These are phyloP conservation scores for Colletotrichum theobromicola DNA, from an alignment of 2,329 filamentous ascomycete genomes.

Conservation along the genomic window DNA sequence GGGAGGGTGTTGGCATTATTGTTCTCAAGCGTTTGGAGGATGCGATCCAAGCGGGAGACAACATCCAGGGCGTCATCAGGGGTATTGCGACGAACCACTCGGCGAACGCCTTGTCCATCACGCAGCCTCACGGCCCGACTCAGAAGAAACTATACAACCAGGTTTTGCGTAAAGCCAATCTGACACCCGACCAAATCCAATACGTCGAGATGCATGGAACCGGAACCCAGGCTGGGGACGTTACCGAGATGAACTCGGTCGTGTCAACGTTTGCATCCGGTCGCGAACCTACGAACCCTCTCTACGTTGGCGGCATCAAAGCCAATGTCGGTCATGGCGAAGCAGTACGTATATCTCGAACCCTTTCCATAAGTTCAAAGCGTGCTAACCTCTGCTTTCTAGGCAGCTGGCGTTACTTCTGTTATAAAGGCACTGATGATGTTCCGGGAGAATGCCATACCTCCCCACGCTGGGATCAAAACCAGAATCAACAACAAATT, in stretches of 20 bases:
- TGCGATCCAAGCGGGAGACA: conserved; percentile 44
- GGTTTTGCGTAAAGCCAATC: conserved; percentile 24
- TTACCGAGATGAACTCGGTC: background rate
- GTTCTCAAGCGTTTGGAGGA: conserved; percentile 44
- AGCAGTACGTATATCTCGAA: background rate
- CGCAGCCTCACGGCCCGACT: conserved; percentile 26
- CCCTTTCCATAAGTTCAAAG: background rate
- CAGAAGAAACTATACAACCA: conserved; percentile 25
- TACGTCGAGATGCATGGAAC: background rate
- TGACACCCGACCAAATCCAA: conserved; percentile 50
- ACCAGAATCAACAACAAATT: conserved; percentile 63
- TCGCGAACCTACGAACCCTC: background rate
- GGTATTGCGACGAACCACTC: conserved; percentile 4
- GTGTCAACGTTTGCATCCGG: background rate
- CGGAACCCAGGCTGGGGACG: background rate
- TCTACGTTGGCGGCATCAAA: background rate
- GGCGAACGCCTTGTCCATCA: background rate
- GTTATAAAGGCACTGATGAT: background rate
- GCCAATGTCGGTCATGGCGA: background rate
- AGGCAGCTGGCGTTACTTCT: background rate
- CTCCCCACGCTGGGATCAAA: conserved; percentile 68
- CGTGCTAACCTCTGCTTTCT: background rate
- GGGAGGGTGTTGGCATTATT: conserved; percentile 44
- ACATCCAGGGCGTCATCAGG: conserved; percentile 33
- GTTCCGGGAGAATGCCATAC: background rate